Evolutionary conservation across 306 rosid species (phyloP).

Genomic region (Sechiopsis laciniata): DNA sequence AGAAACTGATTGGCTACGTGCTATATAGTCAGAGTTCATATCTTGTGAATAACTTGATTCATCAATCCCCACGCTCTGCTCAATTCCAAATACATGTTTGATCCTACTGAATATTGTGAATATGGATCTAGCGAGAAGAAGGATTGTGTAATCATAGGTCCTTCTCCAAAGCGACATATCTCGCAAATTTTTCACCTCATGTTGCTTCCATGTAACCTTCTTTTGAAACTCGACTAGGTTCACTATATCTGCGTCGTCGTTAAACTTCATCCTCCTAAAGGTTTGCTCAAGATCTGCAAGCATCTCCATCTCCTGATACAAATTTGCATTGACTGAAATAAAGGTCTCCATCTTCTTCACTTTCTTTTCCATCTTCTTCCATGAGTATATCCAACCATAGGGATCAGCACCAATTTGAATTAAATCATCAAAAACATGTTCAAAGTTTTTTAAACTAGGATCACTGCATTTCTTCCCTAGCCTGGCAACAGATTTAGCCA

Average conservation of each 20-base stretch:
- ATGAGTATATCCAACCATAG: constrained; percentile 56
- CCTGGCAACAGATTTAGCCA: constrained; percentile 78
- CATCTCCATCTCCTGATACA: constrained; percentile 91
- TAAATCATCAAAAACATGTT: constrained; percentile 45
- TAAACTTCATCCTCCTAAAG: constrained; percentile 63
- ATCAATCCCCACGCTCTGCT: constrained; percentile 38
- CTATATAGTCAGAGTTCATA: constrained; percentile 41
- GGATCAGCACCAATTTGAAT: constrained; percentile 51
- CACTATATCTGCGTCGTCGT: constrained; percentile 37
- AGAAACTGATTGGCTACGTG: constrained; percentile 66
- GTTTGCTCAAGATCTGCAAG: constrained; percentile 87
- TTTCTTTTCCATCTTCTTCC: constrained; percentile 80
- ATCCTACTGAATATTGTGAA: constrained; percentile 68
- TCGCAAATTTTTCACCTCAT: constrained; percentile 68
- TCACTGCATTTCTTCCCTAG: constrained; percentile 79
- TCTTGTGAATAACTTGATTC: constrained; percentile 36
- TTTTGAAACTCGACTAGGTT: constrained; percentile 65
- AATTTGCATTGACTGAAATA: constrained; percentile 61
- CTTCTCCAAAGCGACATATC: constrained; percentile 74
- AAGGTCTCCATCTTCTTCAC: constrained; percentile 85
- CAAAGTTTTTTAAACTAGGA: constrained; percentile 60
- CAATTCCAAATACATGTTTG: constrained; percentile 65
- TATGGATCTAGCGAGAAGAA: constrained; percentile 63
- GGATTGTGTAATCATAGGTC: constrained; percentile 68
- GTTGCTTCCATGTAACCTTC: constrained; percentile 69